These are phyloP conservation scores for Chlamydomonas incerta DNA, from an alignment of 139 green algal species.

Conservation along the genomic window DNA sequence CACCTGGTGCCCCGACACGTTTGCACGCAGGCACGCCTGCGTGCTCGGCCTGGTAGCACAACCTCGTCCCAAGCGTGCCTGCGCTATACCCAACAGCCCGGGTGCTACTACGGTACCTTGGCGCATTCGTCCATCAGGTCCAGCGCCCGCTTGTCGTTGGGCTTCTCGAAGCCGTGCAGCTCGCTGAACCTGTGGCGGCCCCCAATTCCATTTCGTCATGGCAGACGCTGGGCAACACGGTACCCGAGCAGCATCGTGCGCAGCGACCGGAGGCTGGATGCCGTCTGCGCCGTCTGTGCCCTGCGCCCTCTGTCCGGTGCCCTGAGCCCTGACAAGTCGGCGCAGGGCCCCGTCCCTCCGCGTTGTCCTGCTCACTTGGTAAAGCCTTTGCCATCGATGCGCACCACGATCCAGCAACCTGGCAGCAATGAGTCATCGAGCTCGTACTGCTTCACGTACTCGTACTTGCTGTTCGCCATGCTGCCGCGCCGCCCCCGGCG, in stretches of 20 bases:
- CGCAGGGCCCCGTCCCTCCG: too few species aligned
- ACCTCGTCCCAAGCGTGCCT: too few species aligned
- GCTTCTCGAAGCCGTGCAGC: slow-evolving; percentile 87
- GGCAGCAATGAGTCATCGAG: slow-evolving; percentile 78
- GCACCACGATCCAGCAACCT: slow-evolving; percentile 88
- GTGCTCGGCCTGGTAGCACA: too few species aligned
- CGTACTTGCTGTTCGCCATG: slow-evolving; percentile 63
- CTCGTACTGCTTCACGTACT: slow-evolving; percentile 91
- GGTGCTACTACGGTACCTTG: slow-evolving; percentile 59
- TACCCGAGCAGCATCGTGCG: too few species aligned
- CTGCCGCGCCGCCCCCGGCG: background rate
- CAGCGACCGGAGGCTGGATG: too few species aligned
- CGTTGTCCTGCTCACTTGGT: slow-evolving; percentile 75
- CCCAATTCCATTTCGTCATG: too few species aligned
- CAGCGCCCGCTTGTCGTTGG: slow-evolving; percentile 82
- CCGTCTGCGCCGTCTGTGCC: too few species aligned
- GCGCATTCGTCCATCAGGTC: slow-evolving; percentile 85
- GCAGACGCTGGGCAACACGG: too few species aligned
- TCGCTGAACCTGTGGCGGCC: slow-evolving; percentile 82
- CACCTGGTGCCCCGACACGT: background rate
- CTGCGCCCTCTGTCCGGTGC: too few species aligned
- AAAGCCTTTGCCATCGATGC: slow-evolving; percentile 92
- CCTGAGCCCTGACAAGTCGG: too few species aligned
- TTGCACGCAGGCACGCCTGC: too few species aligned
- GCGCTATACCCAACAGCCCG: too few species aligned